Percentiles rank a stretch among this genome's conserved stretches.
Evolutionary conservation across 768 basidiomycete species (phyloP).

Genomic region (Ramaria rubella): DNA sequence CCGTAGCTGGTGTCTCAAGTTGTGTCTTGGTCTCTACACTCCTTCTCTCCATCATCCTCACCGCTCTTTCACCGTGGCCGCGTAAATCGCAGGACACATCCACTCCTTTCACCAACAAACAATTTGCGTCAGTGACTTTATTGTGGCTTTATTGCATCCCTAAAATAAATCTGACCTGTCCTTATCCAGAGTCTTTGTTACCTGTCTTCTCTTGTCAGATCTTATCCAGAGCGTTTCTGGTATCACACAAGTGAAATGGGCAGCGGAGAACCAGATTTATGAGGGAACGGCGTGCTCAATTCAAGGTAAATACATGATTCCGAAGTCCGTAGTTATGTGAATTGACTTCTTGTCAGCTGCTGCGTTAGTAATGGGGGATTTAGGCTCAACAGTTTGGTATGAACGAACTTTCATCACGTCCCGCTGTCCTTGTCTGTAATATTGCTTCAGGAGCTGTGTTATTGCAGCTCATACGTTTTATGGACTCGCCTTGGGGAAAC

Average conservation of each 20-base stretch:
- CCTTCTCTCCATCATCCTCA: slow-evolving; percentile 5
- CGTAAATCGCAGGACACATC: neutral
- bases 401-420: neutral
- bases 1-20: slow-evolving; percentile 6
- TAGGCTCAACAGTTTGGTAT: slow-evolving; percentile 5
- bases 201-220: slow-evolving; percentile 10
- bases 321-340: neutral
- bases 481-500: slow-evolving; percentile 6
- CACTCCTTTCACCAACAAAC: neutral
- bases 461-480: neutral
- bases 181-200: slow-evolving; percentile 5
- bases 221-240: slow-evolving; percentile 12
- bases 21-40: slow-evolving; percentile 7
- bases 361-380: slow-evolving; percentile 2
- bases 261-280: slow-evolving; percentile 7
- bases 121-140: slow-evolving; percentile 3
- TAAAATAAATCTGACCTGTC: neutral
- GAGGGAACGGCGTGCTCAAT: slow-evolving; percentile 7
- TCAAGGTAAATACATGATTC: slow-evolving; percentile 7
- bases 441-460: neutral
- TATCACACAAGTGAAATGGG: slow-evolving; percentile 11
- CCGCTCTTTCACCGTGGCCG: neutral
- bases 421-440: neutral
- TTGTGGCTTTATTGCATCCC: neutral
- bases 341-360: neutral